Evolutionary conservation across 2,329 filamentous ascomycete species (phyloP).

Genomic region (Rhynchosporium agropyri): DNA sequence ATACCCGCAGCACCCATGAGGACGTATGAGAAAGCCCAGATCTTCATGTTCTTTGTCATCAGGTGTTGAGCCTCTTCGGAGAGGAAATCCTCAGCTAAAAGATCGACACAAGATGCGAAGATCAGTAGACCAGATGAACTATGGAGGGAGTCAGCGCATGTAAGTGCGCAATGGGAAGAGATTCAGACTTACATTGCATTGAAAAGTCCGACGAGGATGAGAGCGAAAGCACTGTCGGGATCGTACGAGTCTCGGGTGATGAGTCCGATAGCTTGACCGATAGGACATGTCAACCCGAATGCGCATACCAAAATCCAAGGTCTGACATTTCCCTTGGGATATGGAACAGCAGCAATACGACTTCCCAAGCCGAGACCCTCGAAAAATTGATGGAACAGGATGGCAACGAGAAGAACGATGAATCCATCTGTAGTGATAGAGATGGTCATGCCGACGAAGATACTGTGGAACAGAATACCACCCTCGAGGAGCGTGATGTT

Average conservation of each 20-base stretch:
- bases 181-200: constrained; percentile 64
- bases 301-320: constrained; percentile 30
- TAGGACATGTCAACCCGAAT: constrained; percentile 60
- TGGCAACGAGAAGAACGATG: constrained; percentile 67
- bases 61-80: constrained; percentile 67
- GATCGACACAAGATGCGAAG: constrained; percentile 78
- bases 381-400: constrained; percentile 64
- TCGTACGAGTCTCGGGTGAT: constrained; percentile 76
- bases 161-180: not conserved
- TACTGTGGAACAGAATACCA: constrained; percentile 77
- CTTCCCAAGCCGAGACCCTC: constrained; percentile 69
- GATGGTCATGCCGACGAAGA: constrained; percentile 75
- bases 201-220: constrained; percentile 83
- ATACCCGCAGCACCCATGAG: constrained; percentile 27
- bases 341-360: constrained; percentile 57
- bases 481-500: constrained; percentile 77
- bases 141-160: not conserved
- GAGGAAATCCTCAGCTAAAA: constrained; percentile 80
- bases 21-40: constrained; percentile 24
- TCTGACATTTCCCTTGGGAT: constrained; percentile 23
- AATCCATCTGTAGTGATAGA: constrained; percentile 68
- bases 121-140: constrained; percentile 71
- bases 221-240: constrained; percentile 70
- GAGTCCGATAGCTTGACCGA: constrained; percentile 79
- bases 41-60: constrained; percentile 50